Base-by-base conservation (phyloP, 1,284 basidiomycete genomes). In the Sporisorium graminicola region DNA sequence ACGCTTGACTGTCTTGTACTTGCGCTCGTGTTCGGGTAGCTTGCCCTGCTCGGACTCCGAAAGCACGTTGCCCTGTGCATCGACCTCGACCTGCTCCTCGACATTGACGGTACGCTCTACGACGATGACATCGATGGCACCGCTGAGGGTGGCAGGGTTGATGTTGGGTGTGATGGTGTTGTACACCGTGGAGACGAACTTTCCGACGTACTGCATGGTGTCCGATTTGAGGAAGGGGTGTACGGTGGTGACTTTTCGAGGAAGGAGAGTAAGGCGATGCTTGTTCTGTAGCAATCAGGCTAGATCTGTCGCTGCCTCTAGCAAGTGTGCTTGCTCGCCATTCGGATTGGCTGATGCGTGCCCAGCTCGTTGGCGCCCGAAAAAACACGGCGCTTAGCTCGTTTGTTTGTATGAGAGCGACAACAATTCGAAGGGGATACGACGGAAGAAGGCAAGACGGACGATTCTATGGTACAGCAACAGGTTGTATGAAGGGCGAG, bases 71-170 rank as follows among this genome's bases (percentile, higher is more conserved):
- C 71, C 66, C 14, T 56, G 53, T 3, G n/a, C 54, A 56, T 83
- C 65, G 58, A 75, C 50, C 24, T 65, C 52, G 35, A 90, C 89
- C 66, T 90, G 88, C 44, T 90, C 87, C 88, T 90, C 72, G 40
- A 65, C 56, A 20, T 79, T 77, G 42, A 84, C 57, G 50, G 80
- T 91, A 56, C 92, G 90, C 61, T 85, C 82, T 44, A 85, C 84
- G 24, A 85, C 84, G 60, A 85, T 85, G 60, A 85, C 81, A 64
- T 85, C 84, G 70, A 85, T 85, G n/a, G 84, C 84, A 18, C 84
- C 84, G 52, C 77, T 82, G 63, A 85, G 80, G 16, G 84, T 85
- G 31, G 84, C 82, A 2, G 84, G 82, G 59, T 85, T 85, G 79
- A 85, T 85, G 74, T 79, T 82, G 55, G 83, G 83, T 9, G 84